Conservation (phyloP, 345 rosid genomes). For the Luvunga scandens region DNA sequence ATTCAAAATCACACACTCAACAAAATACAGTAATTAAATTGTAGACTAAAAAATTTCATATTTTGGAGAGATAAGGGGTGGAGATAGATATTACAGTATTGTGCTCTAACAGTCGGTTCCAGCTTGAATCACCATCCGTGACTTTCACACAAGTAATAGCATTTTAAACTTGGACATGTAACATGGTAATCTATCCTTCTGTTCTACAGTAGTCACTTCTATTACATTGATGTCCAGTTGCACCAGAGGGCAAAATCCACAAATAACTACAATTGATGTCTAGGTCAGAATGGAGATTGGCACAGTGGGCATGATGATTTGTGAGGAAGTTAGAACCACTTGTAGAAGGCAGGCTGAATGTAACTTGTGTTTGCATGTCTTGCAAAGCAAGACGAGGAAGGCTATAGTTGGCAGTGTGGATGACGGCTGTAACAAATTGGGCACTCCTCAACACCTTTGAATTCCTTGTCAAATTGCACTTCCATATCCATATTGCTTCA, state of each 20-base stretch:
- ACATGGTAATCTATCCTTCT: neutral
- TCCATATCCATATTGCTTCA: conserved; percentile 92
- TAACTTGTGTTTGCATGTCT: conserved; percentile 93
- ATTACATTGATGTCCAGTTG: neutral
- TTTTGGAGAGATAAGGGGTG: neutral
- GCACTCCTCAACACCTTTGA: conserved; percentile 97
- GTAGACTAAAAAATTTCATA: neutral
- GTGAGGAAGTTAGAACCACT: conserved; percentile 90
- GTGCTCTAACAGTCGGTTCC: neutral
- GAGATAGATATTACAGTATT: neutral
- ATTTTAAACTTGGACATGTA: neutral
- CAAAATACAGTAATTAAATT: neutral
- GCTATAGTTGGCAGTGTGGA: conserved; percentile 82
- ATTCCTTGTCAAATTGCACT: conserved; percentile 90
- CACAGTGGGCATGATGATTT: conserved; percentile 92
- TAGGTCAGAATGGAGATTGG: conserved; percentile 78
- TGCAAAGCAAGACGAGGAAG: conserved; percentile 93
- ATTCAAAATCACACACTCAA: neutral
- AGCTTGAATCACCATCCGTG: neutral
- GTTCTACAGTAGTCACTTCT: neutral
- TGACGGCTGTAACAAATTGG: conserved; percentile 98
- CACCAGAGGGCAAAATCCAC: neutral
- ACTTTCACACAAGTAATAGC: neutral
- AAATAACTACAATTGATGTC: neutral
- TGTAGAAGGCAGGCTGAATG: conserved; percentile 87